Conservation (phyloP, 441 rosid genomes). For the Populus hybrid region DNA sequence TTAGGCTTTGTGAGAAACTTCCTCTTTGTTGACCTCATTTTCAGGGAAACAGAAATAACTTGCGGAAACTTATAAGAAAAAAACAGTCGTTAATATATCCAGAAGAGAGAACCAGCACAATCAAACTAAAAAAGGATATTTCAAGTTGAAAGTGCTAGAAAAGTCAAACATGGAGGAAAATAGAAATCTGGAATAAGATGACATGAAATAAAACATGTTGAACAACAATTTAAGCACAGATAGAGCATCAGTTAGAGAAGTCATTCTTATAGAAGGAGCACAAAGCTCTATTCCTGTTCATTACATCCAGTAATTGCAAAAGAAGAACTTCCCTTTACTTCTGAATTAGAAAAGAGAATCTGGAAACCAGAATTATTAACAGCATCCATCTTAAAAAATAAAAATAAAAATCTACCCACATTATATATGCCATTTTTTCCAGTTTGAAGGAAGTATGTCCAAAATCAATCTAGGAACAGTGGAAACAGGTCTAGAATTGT, state of each 20-base stretch:
- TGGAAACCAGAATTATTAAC: background rate
- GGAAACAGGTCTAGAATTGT: background rate
- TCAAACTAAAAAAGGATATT: background rate
- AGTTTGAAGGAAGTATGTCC: background rate
- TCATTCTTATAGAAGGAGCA: background rate
- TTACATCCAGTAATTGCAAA: background rate
- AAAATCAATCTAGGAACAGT: background rate
- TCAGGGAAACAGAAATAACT: background rate
- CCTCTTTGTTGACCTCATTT: background rate
- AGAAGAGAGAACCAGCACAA: background rate
- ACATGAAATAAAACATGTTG: background rate
- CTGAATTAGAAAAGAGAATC: background rate
- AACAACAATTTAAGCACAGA: background rate
- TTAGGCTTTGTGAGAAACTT: background rate
- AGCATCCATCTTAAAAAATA: background rate
- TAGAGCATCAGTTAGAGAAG: background rate
- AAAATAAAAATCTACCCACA: background rate
- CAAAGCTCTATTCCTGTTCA: background rate
- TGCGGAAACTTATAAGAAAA: background rate
- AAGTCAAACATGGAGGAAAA: background rate
- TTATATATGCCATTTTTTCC: background rate
- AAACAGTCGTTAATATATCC: background rate
- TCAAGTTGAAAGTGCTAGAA: constrained; percentile 2
- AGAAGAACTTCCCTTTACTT: background rate
- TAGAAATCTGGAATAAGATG: background rate